These are phyloP conservation scores for Striga asiatica DNA, from an alignment of 257 asterid species.

Conservation along the genomic window DNA sequence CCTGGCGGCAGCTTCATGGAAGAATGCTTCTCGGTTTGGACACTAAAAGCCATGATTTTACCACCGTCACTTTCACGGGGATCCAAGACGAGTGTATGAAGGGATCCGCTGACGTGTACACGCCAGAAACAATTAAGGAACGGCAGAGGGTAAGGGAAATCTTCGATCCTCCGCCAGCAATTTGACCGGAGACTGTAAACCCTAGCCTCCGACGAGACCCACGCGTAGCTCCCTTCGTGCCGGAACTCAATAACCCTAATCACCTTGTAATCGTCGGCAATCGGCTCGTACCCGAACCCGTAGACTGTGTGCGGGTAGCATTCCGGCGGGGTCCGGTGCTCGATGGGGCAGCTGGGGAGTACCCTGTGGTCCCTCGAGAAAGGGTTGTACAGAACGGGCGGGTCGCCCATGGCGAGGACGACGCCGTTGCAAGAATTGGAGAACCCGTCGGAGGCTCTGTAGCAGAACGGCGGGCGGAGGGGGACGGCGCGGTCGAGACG, in stretches of 20 bases:
- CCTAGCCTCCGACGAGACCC: slow-evolving; percentile 27
- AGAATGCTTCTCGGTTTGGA: neutral
- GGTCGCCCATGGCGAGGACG: slow-evolving; percentile 32
- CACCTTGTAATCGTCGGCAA: slow-evolving; percentile 48
- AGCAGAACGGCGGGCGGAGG: slow-evolving; percentile 33
- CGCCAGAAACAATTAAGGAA: slow-evolving; percentile 20
- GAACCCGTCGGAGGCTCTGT: slow-evolving; percentile 23
- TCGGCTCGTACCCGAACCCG: slow-evolving; percentile 47
- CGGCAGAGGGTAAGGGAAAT: slow-evolving; percentile 33
- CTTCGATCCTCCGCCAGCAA: slow-evolving; percentile 31
- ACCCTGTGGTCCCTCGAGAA: slow-evolving; percentile 29
- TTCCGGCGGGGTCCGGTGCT: neutral
- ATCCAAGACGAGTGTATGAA: neutral
- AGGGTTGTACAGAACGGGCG: slow-evolving; percentile 44
- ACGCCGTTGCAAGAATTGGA: slow-evolving; percentile 38
- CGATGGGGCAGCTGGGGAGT: slow-evolving; percentile 22
- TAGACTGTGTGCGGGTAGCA: slow-evolving; percentile 19
- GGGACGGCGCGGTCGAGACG: slow-evolving; percentile 19
- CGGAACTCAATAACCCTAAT: slow-evolving; percentile 35
- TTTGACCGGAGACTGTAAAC: slow-evolving; percentile 32
- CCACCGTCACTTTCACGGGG: neutral
- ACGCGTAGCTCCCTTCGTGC: slow-evolving; percentile 16
- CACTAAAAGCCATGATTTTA: neutral
- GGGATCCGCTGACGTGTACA: neutral
- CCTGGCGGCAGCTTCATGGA: neutral